Percentiles rank a stretch among this genome's conserved stretches.
These are phyloP conservation scores for Lithohypha guttulata DNA, from an alignment of 2,329 filamentous ascomycete genomes.

Conservation along the genomic window DNA sequence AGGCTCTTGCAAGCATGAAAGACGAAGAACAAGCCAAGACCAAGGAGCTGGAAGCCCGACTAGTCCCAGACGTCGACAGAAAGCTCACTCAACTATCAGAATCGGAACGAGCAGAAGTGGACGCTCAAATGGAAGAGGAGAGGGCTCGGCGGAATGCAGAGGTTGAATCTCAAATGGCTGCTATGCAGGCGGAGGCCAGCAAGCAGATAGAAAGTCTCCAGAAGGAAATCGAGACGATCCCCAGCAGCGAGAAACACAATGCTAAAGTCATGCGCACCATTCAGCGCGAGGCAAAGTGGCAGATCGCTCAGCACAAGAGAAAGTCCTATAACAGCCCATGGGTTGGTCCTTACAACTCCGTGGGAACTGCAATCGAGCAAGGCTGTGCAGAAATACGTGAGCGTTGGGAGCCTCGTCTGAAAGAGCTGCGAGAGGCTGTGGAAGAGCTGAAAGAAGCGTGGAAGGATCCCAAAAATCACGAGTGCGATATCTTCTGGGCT, in stretches of 20 bases:
- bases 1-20: slow-evolving; percentile 21
- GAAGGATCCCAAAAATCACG: slow-evolving; percentile 22
- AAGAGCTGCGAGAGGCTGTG: background rate
- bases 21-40: slow-evolving; percentile 21
- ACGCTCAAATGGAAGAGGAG: slow-evolving; percentile 10
- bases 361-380: slow-evolving; percentile 9
- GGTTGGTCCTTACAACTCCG: slow-evolving; percentile 5
- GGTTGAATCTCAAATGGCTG: slow-evolving; percentile 7
- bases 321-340: no score
- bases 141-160: slow-evolving; percentile 9
- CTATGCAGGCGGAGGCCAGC: slow-evolving; percentile 4
- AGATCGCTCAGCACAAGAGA: background rate
- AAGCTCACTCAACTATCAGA: slow-evolving; percentile 11
- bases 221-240: no score
- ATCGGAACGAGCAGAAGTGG: slow-evolving; percentile 12
- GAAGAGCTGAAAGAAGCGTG: slow-evolving; percentile 17
- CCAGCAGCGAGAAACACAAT: no score
- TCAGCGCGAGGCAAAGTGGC: no score
- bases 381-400: slow-evolving; percentile 41
- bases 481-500: slow-evolving; percentile 37
- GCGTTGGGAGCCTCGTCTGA: slow-evolving; percentile 6
- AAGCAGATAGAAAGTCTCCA: background rate
- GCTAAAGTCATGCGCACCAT: no score
- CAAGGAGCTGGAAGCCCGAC: background rate
- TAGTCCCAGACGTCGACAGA: slow-evolving; percentile 8